Percentiles rank a stretch among this genome's conserved stretches.
Evolutionary conservation across 345 rosid genomes (phyloP).

Genomic region (Gossypium australe): DNA sequence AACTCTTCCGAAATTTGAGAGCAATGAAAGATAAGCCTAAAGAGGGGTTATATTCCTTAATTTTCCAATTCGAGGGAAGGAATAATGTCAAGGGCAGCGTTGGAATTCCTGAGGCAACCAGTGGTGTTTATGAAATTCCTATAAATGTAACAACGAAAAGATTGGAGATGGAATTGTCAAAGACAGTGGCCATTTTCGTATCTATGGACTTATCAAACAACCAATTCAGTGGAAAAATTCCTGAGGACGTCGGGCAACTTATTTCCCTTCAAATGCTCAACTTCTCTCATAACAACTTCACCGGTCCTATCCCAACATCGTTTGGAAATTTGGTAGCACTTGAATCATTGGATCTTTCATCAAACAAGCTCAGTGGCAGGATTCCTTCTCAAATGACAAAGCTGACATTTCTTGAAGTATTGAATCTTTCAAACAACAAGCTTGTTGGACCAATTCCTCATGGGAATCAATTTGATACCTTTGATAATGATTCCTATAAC

Average conservation of each 20-base stretch:
- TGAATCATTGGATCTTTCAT: neutral
- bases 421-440: neutral
- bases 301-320: neutral
- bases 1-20: neutral
- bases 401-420: neutral
- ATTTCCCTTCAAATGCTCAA: neutral
- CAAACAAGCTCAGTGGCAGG: neutral
- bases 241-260: neutral
- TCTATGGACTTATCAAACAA: neutral
- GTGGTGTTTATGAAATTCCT: neutral
- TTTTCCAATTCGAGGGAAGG: too few species aligned
- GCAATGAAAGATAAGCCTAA: neutral
- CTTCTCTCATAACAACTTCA: neutral
- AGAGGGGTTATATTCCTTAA: neutral
- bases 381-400: neutral
- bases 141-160: neutral
- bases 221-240: neutral
- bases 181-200: neutral
- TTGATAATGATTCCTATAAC: neutral
- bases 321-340: neutral
- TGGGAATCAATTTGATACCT: neutral
- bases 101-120: neutral
- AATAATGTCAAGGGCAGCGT: too few species aligned
- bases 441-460: neutral
- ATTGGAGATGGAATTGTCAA: neutral